phyloP scores from a whole-genome alignment of 2,329 filamentous ascomycete genomes.

The Fusarium bactridioides region DNA sequence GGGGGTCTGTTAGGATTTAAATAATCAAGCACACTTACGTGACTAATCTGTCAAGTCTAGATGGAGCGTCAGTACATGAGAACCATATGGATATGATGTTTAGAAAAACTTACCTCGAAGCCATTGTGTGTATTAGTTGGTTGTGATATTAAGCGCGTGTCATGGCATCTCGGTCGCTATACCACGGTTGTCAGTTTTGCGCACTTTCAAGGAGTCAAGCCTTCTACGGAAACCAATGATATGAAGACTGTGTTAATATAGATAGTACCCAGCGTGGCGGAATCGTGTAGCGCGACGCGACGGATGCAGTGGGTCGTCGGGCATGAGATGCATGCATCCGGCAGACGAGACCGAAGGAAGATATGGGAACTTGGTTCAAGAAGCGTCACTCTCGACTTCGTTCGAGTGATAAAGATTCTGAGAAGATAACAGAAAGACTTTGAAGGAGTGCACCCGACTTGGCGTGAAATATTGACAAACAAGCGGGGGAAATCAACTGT shows the following conservation, averaged over 20 bases:
- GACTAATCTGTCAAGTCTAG: conserved; percentile 83
- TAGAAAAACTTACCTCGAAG: conserved; percentile 58
- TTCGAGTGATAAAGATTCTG: background rate
- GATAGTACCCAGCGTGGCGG: conserved; percentile 36
- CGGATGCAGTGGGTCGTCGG: conserved; percentile 37
- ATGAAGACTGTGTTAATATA: conserved; percentile 20
- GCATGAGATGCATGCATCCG: conserved; percentile 40
- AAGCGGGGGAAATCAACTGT: conserved; percentile 11
- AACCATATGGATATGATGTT: background rate
- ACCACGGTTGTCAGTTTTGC: conserved; percentile 21
- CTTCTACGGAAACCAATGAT: conserved; percentile 8
- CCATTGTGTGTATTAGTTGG: conserved; percentile 57
- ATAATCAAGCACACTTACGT: conserved; percentile 68
- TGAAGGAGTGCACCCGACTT: conserved; percentile 12
- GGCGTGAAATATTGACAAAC: conserved; percentile 2
- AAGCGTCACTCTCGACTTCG: conserved; percentile 17
- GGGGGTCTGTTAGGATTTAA: background rate
- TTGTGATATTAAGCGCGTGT: conserved; percentile 30
- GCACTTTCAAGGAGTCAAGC: background rate
- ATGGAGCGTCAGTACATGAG: conserved; percentile 15
- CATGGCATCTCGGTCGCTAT: conserved; percentile 43
- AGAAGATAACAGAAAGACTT: background rate
- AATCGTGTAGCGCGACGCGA: conserved; percentile 43
- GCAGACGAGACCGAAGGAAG: conserved; percentile 1
- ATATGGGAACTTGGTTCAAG: conserved; percentile 10